A percentile compares a stretch with the other conserved stretches of the same genome.
phyloP scores from a whole-genome alignment of 495 filamentous ascomycete genomes.

The Podospora conica region DNA sequence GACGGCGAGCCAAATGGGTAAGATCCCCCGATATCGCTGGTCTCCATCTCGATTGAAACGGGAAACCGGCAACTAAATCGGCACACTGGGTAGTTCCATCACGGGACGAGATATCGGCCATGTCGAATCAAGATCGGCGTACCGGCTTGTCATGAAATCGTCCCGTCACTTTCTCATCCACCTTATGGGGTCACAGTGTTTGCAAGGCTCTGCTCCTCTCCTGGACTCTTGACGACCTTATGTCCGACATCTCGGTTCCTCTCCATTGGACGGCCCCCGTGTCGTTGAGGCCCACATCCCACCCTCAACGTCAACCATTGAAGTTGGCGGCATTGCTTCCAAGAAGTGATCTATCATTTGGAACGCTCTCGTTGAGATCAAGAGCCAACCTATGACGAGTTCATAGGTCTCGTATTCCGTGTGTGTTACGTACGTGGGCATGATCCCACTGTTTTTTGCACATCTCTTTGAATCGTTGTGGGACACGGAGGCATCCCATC shows the following conservation, averaged over 20 bases:
- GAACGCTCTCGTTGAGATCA: background rate
- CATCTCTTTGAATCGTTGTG: background rate
- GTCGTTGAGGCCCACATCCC: background rate
- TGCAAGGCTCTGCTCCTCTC: background rate
- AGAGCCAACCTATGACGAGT: background rate
- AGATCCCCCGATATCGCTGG: background rate
- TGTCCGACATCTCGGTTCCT: background rate
- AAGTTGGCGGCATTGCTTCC: background rate
- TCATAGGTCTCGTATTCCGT: background rate
- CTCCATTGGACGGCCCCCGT: background rate
- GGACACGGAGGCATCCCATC: background rate
- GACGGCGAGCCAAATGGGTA: background rate
- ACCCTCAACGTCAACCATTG: background rate
- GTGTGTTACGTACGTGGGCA: background rate
- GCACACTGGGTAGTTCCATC: background rate
- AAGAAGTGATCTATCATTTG: background rate
- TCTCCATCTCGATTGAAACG: background rate
- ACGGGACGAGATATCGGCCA: background rate
- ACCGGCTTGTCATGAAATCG: background rate
- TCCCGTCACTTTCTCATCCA: background rate
- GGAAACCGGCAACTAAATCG: background rate
- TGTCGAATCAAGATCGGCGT: background rate
- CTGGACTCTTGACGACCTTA: background rate
- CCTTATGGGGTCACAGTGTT: background rate
- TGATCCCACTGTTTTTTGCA: background rate